phyloP scores from a whole-genome alignment of 768 basidiomycete species.

The Tubosaeta sp. region DNA sequence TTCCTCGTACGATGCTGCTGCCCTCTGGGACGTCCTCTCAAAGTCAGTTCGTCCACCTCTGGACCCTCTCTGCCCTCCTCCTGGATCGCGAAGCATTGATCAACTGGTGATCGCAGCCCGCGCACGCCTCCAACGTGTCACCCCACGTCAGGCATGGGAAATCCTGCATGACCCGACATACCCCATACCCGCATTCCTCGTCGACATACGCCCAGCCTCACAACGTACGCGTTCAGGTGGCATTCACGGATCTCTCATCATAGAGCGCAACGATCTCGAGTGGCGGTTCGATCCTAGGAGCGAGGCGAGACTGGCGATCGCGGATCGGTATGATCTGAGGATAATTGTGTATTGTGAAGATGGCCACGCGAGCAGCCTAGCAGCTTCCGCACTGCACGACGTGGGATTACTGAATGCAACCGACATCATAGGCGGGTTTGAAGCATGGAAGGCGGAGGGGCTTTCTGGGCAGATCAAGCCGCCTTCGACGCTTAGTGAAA shows the following conservation, averaged over 20 bases:
- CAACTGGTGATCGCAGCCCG: slow-evolving; percentile 56
- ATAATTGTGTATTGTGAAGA: slow-evolving; percentile 75
- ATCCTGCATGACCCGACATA: slow-evolving; percentile 52
- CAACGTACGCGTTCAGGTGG: slow-evolving; percentile 56
- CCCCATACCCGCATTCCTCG: slow-evolving; percentile 63
- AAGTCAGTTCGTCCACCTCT: slow-evolving; percentile 58
- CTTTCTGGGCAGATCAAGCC: slow-evolving; percentile 49
- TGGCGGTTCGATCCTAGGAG: slow-evolving; percentile 76
- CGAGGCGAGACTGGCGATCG: slow-evolving; percentile 55
- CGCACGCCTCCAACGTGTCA: slow-evolving; percentile 60
- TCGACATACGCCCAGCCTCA: slow-evolving; percentile 68
- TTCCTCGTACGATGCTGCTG: slow-evolving; percentile 57
- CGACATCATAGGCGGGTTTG: slow-evolving; percentile 71
- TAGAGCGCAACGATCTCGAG: slow-evolving; percentile 75
- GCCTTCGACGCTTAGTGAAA: slow-evolving; percentile 26
- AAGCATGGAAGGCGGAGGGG: slow-evolving; percentile 66
- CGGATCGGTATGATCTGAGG: slow-evolving; percentile 69
- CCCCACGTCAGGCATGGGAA: slow-evolving; percentile 53
- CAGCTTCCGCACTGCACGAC: slow-evolving; percentile 64
- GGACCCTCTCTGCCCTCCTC: slow-evolving; percentile 59
- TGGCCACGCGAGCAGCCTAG: slow-evolving; percentile 68
- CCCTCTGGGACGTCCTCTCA: slow-evolving; percentile 66
- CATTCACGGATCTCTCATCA: slow-evolving; percentile 64
- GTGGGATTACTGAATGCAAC: slow-evolving; percentile 71
- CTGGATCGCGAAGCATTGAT: slow-evolving; percentile 57